Evolutionary conservation across 768 basidiomycete genomes (phyloP).

Genomic region (Termitomyces sp.): DNA sequence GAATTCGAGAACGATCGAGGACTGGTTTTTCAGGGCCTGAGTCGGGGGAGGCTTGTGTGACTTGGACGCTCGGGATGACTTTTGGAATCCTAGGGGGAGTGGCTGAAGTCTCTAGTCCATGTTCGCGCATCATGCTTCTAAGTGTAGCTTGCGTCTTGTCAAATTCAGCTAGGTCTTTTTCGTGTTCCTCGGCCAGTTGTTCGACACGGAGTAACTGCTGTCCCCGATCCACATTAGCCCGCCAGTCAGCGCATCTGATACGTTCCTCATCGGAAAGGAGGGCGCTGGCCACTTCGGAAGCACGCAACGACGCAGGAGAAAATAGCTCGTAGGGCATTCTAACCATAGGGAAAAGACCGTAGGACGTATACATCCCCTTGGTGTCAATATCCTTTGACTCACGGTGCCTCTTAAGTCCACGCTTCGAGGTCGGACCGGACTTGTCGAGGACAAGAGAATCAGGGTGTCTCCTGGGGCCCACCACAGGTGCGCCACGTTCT

Average conservation of each 20-base stretch:
- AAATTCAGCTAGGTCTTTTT: not conserved
- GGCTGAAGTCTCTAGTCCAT: not conserved
- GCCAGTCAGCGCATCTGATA: slow-evolving; percentile 3
- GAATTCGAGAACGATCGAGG: not conserved
- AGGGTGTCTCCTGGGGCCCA: not conserved
- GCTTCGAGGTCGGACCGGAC: not conserved
- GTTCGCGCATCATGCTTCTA: not conserved
- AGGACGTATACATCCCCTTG: not conserved
- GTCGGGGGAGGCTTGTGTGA: not conserved
- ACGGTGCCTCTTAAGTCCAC: not conserved
- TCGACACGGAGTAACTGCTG: slow-evolving; percentile 1
- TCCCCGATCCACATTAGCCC: not conserved
- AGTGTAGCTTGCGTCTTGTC: not conserved
- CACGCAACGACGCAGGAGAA: slow-evolving; percentile 2
- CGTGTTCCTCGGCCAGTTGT: not conserved
- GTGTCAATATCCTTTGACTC: not conserved
- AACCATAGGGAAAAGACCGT: not conserved
- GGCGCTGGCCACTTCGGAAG: slow-evolving; percentile 3
- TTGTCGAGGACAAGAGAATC: not conserved
- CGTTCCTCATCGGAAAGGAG: not conserved
- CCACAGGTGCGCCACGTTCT: not conserved
- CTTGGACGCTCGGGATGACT: not conserved
- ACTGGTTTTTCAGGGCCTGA: not conserved
- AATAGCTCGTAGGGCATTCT: slow-evolving; percentile 6
- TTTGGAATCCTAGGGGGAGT: slow-evolving; percentile 1